Evolutionary conservation across 106 monocot genomes (phyloP).

Genomic region (Dioscorea zingiberensis): DNA sequence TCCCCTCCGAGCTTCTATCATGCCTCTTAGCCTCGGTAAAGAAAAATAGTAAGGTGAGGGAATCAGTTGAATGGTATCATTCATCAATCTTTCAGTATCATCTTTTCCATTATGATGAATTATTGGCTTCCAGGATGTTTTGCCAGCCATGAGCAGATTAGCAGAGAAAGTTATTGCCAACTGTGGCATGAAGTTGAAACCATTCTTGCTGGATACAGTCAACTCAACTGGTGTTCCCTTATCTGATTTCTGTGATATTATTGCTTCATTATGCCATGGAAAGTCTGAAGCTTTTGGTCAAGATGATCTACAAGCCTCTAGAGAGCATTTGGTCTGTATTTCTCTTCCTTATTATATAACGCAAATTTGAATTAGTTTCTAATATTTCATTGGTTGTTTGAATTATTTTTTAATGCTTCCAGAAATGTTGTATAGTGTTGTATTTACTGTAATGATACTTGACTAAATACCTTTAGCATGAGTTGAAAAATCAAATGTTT

Average conservation of each 20-base stretch:
- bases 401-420: too few relatives aligned
- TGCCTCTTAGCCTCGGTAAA: conserved; percentile 43
- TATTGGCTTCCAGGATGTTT: conserved; percentile 41
- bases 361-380: too few relatives aligned
- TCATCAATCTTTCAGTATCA: not conserved
- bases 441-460: too few relatives aligned
- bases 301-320: conserved; percentile 14
- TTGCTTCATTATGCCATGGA: conserved; percentile 15
- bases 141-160: conserved; percentile 39
- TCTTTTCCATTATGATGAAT: not conserved
- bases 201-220: conserved; percentile 32
- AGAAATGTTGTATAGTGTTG: too few relatives aligned
- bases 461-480: too few relatives aligned
- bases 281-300: not conserved
- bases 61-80: not conserved
- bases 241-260: conserved; percentile 32
- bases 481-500: too few relatives aligned
- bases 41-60: conserved; percentile 43
- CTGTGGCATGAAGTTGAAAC: conserved; percentile 58
- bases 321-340: conserved; percentile 11
- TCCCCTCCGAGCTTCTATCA: conserved; percentile 43
- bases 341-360: not conserved
- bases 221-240: conserved; percentile 20
- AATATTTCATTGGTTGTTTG: too few relatives aligned
- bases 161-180: conserved; percentile 66